phyloP scores from a whole-genome alignment of 345 rosid species.

The Brassica rapa region DNA sequence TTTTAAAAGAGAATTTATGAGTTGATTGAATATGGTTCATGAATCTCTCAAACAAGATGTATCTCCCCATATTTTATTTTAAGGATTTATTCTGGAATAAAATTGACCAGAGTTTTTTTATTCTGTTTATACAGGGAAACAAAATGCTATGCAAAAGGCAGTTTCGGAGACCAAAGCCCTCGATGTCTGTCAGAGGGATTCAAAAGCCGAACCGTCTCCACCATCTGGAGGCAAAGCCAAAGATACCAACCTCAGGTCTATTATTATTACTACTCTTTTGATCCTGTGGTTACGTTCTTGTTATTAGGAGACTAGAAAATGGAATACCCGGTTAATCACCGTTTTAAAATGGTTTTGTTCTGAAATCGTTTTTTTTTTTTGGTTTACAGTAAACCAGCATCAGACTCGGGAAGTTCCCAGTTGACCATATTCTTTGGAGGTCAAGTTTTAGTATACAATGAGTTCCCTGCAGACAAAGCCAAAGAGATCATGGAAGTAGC shows the following conservation, averaged over 20 bases:
- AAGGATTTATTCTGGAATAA: not conserved
- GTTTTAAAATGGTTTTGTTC: not conserved
- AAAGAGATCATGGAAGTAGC: constrained; percentile 58
- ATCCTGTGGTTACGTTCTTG: not conserved
- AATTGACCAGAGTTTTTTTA: not conserved
- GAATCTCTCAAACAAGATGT: not conserved
- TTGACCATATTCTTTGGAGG: constrained; percentile 77
- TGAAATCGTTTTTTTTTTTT: not conserved
- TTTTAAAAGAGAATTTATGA: not conserved
- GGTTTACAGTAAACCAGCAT: constrained; percentile 25
- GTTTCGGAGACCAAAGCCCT: not conserved
- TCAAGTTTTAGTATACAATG: constrained; percentile 49
- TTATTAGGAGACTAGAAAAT: not conserved
- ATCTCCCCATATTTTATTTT: not conserved
- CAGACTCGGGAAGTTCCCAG: constrained; percentile 41
- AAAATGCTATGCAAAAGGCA: not conserved
- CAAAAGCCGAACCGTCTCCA: not conserved
- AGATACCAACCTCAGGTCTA: constrained; percentile 26
- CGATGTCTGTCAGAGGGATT: not conserved
- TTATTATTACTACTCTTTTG: not conserved
- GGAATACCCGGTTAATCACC: not conserved
- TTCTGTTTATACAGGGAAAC: constrained; percentile 22
- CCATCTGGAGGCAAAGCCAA: constrained; percentile 23
- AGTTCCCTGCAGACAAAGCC: constrained; percentile 61
- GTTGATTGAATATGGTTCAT: constrained; percentile 7